Evolutionary conservation across 192 early-diverging fungal species (phyloP).

Genomic region (Dispira parvispora): DNA sequence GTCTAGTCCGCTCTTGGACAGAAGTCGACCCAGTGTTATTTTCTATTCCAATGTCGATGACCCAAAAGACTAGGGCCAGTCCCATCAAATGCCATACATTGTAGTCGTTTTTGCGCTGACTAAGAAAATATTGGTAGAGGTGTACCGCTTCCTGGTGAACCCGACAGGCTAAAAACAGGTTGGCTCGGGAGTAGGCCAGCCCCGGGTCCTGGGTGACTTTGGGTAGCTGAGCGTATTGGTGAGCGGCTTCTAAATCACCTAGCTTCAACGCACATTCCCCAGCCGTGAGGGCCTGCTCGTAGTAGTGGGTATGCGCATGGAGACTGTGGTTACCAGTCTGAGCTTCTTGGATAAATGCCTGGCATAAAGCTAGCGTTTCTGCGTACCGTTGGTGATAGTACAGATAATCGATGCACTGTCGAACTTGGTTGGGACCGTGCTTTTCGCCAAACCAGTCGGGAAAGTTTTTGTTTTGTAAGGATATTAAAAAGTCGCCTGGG

Average conservation of each 20-base stretch:
- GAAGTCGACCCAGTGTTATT: too few species aligned
- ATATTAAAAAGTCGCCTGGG: neutral
- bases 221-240: neutral
- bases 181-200: neutral
- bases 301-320: neutral
- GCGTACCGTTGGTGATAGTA: neutral
- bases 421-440: neutral
- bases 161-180: neutral
- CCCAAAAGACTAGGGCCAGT: neutral
- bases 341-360: neutral
- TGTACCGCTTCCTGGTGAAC: neutral
- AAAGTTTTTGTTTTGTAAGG: neutral
- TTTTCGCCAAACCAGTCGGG: neutral
- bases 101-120: neutral
- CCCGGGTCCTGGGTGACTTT: neutral
- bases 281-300: neutral
- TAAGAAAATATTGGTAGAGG: neutral
- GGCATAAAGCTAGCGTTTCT: neutral
- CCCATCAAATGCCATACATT: neutral
- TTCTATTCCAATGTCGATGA: neutral
- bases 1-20: too few species aligned
- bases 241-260: neutral
- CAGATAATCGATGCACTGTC: constrained; percentile 1
- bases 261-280: neutral
- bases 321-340: neutral